Evolutionary conservation across 2,329 filamentous ascomycete genomes (phyloP).

Genomic region (Penicillium polonicum): DNA sequence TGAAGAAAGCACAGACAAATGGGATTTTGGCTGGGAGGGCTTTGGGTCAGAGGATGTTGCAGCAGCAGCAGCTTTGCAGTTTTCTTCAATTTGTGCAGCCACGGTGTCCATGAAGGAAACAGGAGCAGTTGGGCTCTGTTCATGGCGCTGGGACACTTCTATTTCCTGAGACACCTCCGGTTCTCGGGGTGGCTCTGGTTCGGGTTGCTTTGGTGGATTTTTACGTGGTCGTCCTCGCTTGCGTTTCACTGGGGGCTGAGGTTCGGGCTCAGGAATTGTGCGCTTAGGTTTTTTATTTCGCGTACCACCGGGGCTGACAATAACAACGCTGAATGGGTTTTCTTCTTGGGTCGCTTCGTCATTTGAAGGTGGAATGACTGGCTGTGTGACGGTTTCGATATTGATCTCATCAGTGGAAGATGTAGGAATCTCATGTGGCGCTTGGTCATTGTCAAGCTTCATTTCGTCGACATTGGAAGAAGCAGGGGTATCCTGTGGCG

Average conservation of each 20-base stretch:
- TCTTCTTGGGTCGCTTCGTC: neutral
- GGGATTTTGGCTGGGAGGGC: neutral
- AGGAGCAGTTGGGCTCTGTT: neutral
- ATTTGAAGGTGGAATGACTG: neutral
- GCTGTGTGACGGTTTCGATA: neutral
- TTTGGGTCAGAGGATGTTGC: neutral
- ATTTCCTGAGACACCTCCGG: neutral
- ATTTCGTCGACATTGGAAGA: neutral
- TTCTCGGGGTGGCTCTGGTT: neutral
- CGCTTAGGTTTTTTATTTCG: conserved; percentile 13
- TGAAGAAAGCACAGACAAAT: neutral
- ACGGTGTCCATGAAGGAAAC: neutral
- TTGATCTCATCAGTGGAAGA: neutral
- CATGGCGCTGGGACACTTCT: neutral
- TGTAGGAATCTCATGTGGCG: neutral
- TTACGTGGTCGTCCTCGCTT: conserved; percentile 14
- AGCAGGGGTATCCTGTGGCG: neutral
- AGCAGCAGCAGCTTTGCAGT: neutral
- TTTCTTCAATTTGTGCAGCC: conserved; percentile 1
- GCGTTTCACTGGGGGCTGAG: conserved; percentile 20
- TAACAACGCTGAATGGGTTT: conserved; percentile 14
- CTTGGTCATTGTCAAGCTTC: neutral
- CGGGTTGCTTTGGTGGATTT: neutral
- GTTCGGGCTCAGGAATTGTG: conserved; percentile 8
- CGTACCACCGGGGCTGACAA: conserved; percentile 8